Percentiles rank a stretch among this genome's conserved stretches.
Conservation (phyloP, 345 rosid genomes). For the Sapria himalayana region DNA sequence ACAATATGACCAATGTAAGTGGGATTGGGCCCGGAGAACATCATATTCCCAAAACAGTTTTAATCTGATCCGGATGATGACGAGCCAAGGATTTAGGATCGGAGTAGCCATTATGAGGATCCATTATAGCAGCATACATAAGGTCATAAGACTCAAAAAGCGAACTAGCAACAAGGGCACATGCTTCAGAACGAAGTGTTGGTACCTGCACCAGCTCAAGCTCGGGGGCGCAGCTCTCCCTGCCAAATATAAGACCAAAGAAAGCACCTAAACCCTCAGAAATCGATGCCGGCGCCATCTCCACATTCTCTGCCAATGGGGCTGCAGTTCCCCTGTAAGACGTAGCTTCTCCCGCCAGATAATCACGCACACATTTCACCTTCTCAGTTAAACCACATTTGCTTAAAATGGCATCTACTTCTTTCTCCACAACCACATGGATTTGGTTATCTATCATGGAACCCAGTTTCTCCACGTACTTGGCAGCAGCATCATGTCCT, state of each 20-base stretch:
- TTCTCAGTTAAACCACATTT: conserved; percentile 47
- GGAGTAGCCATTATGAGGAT: conserved; percentile 43
- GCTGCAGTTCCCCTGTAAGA: neutral
- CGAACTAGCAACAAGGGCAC: conserved; percentile 42
- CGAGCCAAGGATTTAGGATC: conserved; percentile 78
- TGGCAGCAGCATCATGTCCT: conserved; percentile 48
- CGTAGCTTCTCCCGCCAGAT: conserved; percentile 15
- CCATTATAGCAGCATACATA: conserved; percentile 50
- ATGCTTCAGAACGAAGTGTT: conserved; percentile 67
- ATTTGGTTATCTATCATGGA: conserved; percentile 54
- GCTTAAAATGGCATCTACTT: conserved; percentile 60
- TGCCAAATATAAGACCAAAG: conserved; percentile 72
- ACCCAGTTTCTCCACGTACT: conserved; percentile 47
- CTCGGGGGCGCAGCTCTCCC: conserved; percentile 71
- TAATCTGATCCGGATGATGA: conserved; percentile 88
- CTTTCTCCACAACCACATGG: conserved; percentile 47
- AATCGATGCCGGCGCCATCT: conserved; percentile 37
- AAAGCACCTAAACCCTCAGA: conserved; percentile 65
- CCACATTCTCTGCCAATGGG: conserved; percentile 40
- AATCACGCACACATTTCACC: conserved; percentile 38
- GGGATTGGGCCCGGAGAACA: too few relatives aligned
- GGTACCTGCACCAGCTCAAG: conserved; percentile 91
- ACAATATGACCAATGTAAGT: too few relatives aligned
- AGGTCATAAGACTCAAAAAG: conserved; percentile 65
- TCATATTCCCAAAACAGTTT: conserved; percentile 85